Conservation (phyloP, 1,284 basidiomycete species). For the Fomes fomentarius region DNA sequence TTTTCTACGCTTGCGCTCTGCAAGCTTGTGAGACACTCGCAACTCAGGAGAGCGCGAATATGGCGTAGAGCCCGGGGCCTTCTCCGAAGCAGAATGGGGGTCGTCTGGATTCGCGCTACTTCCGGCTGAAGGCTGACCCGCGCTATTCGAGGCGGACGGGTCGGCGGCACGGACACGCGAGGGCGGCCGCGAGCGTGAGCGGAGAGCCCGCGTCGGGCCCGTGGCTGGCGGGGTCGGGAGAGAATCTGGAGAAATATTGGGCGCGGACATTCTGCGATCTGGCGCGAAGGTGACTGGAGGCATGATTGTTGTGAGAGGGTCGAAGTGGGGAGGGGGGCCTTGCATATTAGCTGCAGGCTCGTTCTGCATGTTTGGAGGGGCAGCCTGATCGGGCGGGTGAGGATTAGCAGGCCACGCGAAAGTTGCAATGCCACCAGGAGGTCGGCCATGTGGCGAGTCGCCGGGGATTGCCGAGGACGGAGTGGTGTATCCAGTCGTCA, state of each 20-base stretch:
- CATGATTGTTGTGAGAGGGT: constrained; percentile 48
- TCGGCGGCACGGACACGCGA: constrained; percentile 57
- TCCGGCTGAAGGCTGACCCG: constrained; percentile 44
- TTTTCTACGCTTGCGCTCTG: constrained; percentile 91
- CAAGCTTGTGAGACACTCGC: constrained; percentile 91
- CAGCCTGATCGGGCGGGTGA: constrained; percentile 39
- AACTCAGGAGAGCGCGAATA: constrained; percentile 95
- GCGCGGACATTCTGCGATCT: constrained; percentile 76
- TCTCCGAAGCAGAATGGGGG: constrained; percentile 25
- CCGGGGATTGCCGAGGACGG: constrained; percentile 64
- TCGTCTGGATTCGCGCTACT: constrained; percentile 29
- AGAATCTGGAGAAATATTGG: constrained; percentile 46
- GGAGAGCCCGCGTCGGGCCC: constrained; percentile 55
- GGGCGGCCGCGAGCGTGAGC: constrained; percentile 72
- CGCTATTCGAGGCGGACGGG: constrained; percentile 35
- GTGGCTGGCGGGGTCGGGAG: constrained; percentile 46
- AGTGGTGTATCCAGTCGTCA: constrained; percentile 45
- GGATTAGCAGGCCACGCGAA: constrained; percentile 72
- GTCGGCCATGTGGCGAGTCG: constrained; percentile 66
- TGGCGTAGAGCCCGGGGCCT: constrained; percentile 68
- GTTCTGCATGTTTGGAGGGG: constrained; percentile 39
- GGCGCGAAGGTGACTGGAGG: constrained; percentile 59
- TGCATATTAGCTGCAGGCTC: constrained; percentile 45
- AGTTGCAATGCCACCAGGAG: constrained; percentile 62
- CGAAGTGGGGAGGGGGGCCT: constrained; percentile 44